phyloP scores from a whole-genome alignment of 2,329 filamentous ascomycete genomes.

The Pestalotiopsis sp. region DNA sequence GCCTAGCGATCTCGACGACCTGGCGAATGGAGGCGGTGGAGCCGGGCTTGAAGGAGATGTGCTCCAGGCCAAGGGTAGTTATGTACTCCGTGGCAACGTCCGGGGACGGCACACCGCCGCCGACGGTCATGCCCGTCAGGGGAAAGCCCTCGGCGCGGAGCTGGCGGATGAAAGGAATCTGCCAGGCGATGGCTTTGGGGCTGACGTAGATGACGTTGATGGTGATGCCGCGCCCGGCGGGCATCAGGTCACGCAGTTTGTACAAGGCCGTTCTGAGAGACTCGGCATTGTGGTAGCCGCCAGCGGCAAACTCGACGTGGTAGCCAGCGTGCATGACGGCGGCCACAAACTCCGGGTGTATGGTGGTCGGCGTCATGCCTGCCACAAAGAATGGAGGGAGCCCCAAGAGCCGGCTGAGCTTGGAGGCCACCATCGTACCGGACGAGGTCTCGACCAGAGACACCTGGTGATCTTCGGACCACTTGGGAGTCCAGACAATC shows the following conservation, averaged over 20 bases:
- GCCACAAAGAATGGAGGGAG: constrained; percentile 49
- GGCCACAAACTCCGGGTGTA: constrained; percentile 52
- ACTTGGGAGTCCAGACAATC: constrained; percentile 42
- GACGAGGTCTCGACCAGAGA: constrained; percentile 21
- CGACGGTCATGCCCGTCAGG: constrained; percentile 49
- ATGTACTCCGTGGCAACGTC: constrained; percentile 52
- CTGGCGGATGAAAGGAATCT: constrained; percentile 52
- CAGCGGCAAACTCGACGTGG: constrained; percentile 38
- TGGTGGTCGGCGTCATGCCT: constrained; percentile 51
- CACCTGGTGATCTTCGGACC: constrained; percentile 24
- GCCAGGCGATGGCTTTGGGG: constrained; percentile 54
- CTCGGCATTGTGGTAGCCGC: constrained; percentile 50
- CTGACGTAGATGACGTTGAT: constrained; percentile 58
- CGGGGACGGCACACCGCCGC: constrained; percentile 49
- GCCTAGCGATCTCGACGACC: constrained; percentile 48
- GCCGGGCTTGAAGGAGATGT: constrained; percentile 51
- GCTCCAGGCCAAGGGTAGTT: constrained; percentile 43
- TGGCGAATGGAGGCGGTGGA: constrained; percentile 46
- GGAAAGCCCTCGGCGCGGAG: constrained; percentile 47
- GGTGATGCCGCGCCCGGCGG: constrained; percentile 52
- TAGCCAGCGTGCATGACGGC: constrained; percentile 56
- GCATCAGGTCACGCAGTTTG: constrained; percentile 45
- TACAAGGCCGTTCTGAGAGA: constrained; percentile 47
- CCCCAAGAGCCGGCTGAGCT: constrained; percentile 47
- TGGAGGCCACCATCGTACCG: constrained; percentile 27